Evolutionary conservation across 345 rosid species (phyloP).

Genomic region (Eucalyptus sp.): DNA sequence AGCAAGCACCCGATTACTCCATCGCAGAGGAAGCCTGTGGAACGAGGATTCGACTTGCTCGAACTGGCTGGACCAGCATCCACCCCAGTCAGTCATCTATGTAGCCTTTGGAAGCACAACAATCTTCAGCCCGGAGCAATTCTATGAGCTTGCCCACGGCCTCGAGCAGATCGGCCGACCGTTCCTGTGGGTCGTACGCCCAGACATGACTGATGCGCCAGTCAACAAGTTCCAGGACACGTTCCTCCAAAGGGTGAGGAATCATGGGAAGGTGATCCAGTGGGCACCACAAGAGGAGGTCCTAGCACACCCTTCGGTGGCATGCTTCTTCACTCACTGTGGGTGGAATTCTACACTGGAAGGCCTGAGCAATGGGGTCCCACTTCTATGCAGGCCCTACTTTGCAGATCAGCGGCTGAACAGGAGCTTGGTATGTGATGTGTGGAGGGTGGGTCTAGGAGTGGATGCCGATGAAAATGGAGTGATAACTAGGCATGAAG

Average conservation of each 20-base stretch:
- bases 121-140: slow-evolving; percentile 5
- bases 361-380: slow-evolving; percentile 12
- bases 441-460: no score
- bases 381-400: slow-evolving; percentile 24
- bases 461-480: no score
- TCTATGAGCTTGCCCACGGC: slow-evolving; percentile 22
- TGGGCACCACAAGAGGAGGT: slow-evolving; percentile 17
- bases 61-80: slow-evolving; percentile 31
- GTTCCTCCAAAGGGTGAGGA: not conserved
- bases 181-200: slow-evolving; percentile 17
- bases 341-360: slow-evolving; percentile 5
- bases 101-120: slow-evolving; percentile 34
- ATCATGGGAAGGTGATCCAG: not conserved
- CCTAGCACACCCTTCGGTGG: slow-evolving; percentile 8
- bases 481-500: no score
- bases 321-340: slow-evolving; percentile 21
- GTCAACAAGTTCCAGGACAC: not conserved
- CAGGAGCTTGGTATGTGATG: no score
- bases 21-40: slow-evolving; percentile 2
- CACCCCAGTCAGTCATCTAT: slow-evolving; percentile 25
- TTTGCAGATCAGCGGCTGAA: slow-evolving; percentile 10
- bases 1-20: not conserved
- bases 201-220: not conserved
- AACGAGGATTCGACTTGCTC: slow-evolving; percentile 14
- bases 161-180: slow-evolving; percentile 11